A percentile compares a stretch with the other conserved stretches of the same genome.
These are phyloP conservation scores for Raffaelea albimanens DNA, from an alignment of 2,329 filamentous ascomycete genomes.

Conservation along the genomic window DNA sequence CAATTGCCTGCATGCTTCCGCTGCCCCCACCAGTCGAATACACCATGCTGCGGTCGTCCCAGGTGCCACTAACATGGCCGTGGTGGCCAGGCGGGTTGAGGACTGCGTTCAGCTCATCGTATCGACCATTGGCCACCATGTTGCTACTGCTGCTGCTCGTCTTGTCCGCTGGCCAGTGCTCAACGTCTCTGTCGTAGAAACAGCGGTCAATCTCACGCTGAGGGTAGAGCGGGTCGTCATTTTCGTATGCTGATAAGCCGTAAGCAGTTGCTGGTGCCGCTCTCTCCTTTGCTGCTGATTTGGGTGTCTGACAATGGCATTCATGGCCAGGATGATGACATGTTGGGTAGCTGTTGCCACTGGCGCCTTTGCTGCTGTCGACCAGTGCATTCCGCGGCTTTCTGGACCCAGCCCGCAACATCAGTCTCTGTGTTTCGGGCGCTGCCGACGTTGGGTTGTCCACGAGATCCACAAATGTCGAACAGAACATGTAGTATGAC, in stretches of 20 bases:
- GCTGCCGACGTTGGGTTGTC: slow-evolving; percentile 30
- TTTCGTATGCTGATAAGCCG: neutral
- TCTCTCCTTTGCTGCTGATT: neutral
- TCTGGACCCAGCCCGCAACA: slow-evolving; percentile 27
- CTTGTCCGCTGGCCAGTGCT: slow-evolving; percentile 25
- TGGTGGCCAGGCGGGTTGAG: slow-evolving; percentile 28
- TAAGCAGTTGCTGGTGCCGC: neutral
- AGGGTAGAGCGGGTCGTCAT: slow-evolving; percentile 14
- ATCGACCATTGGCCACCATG: slow-evolving; percentile 4
- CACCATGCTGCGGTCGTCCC: slow-evolving; percentile 38
- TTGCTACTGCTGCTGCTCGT: too few species aligned
- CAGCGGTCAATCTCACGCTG: slow-evolving; percentile 14
- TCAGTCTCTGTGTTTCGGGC: slow-evolving; percentile 35
- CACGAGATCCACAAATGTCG: slow-evolving; percentile 51
- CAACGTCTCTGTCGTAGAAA: slow-evolving; percentile 16
- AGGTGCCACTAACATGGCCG: slow-evolving; percentile 28
- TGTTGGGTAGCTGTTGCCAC: neutral
- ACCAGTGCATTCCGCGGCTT: neutral
- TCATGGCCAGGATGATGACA: neutral
- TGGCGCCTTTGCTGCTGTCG: neutral
- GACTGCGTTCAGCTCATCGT: slow-evolving; percentile 24
- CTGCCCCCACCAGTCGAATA: slow-evolving; percentile 26
- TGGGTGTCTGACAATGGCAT: neutral
- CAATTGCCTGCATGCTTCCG: slow-evolving; percentile 9
- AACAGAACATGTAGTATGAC: slow-evolving; percentile 42